A percentile compares a stretch with the other conserved stretches of the same genome.
These are phyloP conservation scores for Trichoderma asperelloides DNA, from an alignment of 495 filamentous ascomycete genomes.

Conservation along the genomic window DNA sequence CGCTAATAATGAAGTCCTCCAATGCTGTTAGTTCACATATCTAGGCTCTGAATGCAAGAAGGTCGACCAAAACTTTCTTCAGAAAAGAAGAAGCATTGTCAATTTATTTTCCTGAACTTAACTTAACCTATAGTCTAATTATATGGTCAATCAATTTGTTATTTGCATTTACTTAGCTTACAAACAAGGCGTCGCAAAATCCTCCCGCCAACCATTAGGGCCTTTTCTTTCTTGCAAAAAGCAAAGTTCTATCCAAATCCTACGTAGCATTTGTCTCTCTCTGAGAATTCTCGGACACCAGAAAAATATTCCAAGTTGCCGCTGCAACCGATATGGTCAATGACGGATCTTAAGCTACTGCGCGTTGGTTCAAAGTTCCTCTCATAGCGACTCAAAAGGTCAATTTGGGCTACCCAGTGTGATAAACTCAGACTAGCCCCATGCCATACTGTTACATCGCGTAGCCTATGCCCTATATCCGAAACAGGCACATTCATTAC, in stretches of 20 bases:
- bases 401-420: background rate
- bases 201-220: background rate
- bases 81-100: too few species aligned
- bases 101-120: too few species aligned
- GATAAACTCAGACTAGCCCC: background rate
- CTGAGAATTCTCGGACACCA: too few species aligned
- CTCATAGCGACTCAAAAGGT: background rate
- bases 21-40: too few species aligned
- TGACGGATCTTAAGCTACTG: background rate
- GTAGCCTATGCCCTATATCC: background rate
- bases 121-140: too few species aligned
- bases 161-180: background rate
- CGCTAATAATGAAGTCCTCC: too few species aligned
- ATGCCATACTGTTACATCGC: background rate
- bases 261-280: background rate
- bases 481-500: too few species aligned
- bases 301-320: too few species aligned
- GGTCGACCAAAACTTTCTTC: too few species aligned
- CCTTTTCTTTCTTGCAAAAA: background rate
- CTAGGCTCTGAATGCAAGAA: too few species aligned
- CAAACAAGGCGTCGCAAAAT: background rate
- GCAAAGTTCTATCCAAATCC: background rate
- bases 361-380: background rate
- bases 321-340: too few species aligned
- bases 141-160: background rate